These are phyloP conservation scores for Salix dunnii DNA, from an alignment of 345 rosid species.

Conservation along the genomic window DNA sequence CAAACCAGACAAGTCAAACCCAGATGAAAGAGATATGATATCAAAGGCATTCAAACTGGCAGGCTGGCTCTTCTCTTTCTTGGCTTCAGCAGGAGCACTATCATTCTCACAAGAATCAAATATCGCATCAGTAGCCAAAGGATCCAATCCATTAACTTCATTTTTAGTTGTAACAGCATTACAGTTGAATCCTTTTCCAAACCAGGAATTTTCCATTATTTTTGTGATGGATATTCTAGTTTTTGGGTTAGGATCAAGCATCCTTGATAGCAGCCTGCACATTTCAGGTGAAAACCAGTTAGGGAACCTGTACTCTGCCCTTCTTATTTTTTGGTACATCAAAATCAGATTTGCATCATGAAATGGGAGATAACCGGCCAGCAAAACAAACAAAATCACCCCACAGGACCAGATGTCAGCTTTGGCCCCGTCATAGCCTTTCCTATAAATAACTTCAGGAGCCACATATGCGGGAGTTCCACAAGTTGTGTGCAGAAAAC, in stretches of 20 bases:
- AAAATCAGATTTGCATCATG: constrained; percentile 15
- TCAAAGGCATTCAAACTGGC: constrained; percentile 19
- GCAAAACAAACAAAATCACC: constrained; percentile 23
- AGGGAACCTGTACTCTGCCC: constrained; percentile 16
- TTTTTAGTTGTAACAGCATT: background rate
- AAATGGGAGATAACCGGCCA: constrained; percentile 20
- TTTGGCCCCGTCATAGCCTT: constrained; percentile 21
- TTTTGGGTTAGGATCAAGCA: constrained; percentile 12
- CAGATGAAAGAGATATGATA: constrained; percentile 19
- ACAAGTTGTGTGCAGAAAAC: constrained; percentile 20
- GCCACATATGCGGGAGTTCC: constrained; percentile 15
- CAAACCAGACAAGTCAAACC: constrained; percentile 21
- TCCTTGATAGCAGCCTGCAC: constrained; percentile 10
- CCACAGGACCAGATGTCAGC: constrained; percentile 25
- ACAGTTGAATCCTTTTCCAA: background rate
- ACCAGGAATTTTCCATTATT: constrained; percentile 16
- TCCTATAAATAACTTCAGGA: constrained; percentile 9
- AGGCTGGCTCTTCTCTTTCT: constrained; percentile 6
- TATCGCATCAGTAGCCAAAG: background rate
- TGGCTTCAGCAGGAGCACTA: background rate
- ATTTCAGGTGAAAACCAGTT: constrained; percentile 16
- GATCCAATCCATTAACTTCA: background rate
- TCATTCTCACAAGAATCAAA: background rate
- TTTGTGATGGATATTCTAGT: constrained; percentile 11
- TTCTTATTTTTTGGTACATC: constrained; percentile 18